Evolutionary conservation across 306 rosid species (phyloP).

Genomic region (Cicer yamashitae): DNA sequence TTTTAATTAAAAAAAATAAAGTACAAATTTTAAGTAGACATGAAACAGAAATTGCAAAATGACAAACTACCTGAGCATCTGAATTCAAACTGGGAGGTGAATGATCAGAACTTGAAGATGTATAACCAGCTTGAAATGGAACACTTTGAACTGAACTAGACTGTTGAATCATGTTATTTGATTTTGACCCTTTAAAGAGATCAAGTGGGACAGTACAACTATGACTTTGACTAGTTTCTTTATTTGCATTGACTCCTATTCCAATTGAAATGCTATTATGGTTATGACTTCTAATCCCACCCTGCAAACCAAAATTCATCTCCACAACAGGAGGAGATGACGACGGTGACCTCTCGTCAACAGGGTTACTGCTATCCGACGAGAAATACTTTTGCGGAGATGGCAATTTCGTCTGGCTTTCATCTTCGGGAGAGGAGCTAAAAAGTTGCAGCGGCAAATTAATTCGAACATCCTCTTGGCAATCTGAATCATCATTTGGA

Average conservation of each 20-base stretch:
- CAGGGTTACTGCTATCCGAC: slow-evolving; percentile 88
- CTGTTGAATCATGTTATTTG: slow-evolving; percentile 58
- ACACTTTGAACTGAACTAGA: slow-evolving; percentile 64
- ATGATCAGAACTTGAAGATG: slow-evolving; percentile 87
- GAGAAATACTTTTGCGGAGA: slow-evolving; percentile 75
- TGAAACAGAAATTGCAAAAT: slow-evolving; percentile 11
- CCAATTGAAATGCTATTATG: slow-evolving; percentile 49
- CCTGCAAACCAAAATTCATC: slow-evolving; percentile 70
- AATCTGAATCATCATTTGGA: slow-evolving; percentile 76
- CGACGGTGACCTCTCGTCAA: slow-evolving; percentile 80
- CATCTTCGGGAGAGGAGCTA: slow-evolving; percentile 70
- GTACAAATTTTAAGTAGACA: not conserved
- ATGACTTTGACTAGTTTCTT: slow-evolving; percentile 54
- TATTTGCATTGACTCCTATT: slow-evolving; percentile 48
- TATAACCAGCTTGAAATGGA: slow-evolving; percentile 79
- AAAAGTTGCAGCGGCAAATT: slow-evolving; percentile 85
- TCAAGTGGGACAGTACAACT: slow-evolving; percentile 67
- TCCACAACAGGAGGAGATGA: slow-evolving; percentile 75
- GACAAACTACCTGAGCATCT: slow-evolving; percentile 78
- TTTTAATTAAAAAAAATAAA: slow-evolving; percentile 7
- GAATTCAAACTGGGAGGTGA: slow-evolving; percentile 92
- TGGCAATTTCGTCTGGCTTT: slow-evolving; percentile 59
- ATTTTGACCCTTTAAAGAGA: slow-evolving; percentile 70
- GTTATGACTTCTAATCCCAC: slow-evolving; percentile 52
- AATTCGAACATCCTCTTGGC: slow-evolving; percentile 60